phyloP scores from a whole-genome alignment of 805 yeast species.

The Suhomyces faveliae region DNA sequence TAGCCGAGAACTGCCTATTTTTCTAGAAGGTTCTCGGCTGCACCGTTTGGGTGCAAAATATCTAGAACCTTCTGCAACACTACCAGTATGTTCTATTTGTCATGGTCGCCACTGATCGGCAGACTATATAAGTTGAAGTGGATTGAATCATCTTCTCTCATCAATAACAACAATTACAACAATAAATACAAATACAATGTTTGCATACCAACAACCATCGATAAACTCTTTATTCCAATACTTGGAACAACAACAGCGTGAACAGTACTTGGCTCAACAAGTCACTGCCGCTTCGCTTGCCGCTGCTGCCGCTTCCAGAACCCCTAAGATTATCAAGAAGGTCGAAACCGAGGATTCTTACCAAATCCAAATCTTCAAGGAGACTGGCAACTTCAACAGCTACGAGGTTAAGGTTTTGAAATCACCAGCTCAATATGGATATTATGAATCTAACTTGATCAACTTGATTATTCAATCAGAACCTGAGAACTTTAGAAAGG shows the following conservation, averaged over 20 bases:
- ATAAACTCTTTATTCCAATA: conserved; percentile 30
- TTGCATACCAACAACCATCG: conserved; percentile 7
- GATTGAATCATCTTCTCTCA: not conserved
- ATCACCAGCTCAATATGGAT: not conserved
- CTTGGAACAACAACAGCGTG: conserved; percentile 5
- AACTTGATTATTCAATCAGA: conserved; percentile 20
- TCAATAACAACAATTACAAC: not conserved
- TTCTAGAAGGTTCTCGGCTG: conserved; percentile 1
- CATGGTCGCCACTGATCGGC: not conserved
- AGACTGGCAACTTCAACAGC: conserved; percentile 29
- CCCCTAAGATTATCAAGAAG: conserved; percentile 34
- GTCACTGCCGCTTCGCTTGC: conserved; percentile 2
- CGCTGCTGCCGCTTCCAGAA: conserved; percentile 1
- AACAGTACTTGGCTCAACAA: conserved; percentile 6
- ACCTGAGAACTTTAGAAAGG: conserved; percentile 30
- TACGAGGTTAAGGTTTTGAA: conserved; percentile 11
- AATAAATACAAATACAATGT: conserved; percentile 1
- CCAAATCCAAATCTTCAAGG: conserved; percentile 38
- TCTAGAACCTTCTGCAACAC: conserved; percentile 3
- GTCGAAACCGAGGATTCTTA: conserved; percentile 33
- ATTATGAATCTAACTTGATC: conserved; percentile 9
- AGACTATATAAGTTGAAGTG: not conserved
- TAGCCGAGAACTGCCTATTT: not conserved
- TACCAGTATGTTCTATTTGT: not conserved
- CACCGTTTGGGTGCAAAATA: conserved; percentile 3